Percentiles rank a stretch among this genome's conserved stretches.
Evolutionary conservation across 106 monocot genomes (phyloP).

Genomic region (Dendrobium officinale): DNA sequence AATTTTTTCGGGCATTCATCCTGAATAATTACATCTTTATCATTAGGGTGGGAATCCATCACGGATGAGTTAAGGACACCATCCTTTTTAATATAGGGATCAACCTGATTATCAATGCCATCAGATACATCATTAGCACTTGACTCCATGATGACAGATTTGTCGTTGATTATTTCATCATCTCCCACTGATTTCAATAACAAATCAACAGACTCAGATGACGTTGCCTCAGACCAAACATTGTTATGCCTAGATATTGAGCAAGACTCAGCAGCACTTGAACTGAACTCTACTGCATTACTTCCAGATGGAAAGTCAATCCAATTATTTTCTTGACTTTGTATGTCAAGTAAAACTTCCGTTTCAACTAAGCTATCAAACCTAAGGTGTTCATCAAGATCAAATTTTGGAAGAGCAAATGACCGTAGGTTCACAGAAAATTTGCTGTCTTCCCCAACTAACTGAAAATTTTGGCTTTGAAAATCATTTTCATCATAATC

Average conservation of each 20-base stretch:
- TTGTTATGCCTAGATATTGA: conserved; percentile 52
- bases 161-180: conserved; percentile 35
- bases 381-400: conserved; percentile 77
- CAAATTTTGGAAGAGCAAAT: conserved; percentile 70
- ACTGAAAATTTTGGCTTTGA: conserved; percentile 78
- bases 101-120: conserved; percentile 21
- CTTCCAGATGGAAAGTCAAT: conserved; percentile 72
- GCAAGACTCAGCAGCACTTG: conserved; percentile 53
- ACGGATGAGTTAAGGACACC: conserved; percentile 7
- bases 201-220: conserved; percentile 91
- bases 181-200: conserved; percentile 70
- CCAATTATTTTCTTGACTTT: conserved; percentile 71
- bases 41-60: conserved; percentile 2
- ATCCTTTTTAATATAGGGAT: conserved; percentile 12
- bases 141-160: conserved; percentile 17
- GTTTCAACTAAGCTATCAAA: conserved; percentile 72
- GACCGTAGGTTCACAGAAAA: conserved; percentile 52
- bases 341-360: conserved; percentile 56
- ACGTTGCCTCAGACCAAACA: conserved; percentile 92
- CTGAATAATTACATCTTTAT: conserved; percentile 6
- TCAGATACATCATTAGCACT: conserved; percentile 16
- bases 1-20: conserved; percentile 15
- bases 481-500: conserved; percentile 96
- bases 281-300: conserved; percentile 47
- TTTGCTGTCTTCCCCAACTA: conserved; percentile 58